Percentiles rank a stretch among this genome's conserved stretches.
phyloP scores from a whole-genome alignment of 208 protist genomes.

The Phytomonas serpens region DNA sequence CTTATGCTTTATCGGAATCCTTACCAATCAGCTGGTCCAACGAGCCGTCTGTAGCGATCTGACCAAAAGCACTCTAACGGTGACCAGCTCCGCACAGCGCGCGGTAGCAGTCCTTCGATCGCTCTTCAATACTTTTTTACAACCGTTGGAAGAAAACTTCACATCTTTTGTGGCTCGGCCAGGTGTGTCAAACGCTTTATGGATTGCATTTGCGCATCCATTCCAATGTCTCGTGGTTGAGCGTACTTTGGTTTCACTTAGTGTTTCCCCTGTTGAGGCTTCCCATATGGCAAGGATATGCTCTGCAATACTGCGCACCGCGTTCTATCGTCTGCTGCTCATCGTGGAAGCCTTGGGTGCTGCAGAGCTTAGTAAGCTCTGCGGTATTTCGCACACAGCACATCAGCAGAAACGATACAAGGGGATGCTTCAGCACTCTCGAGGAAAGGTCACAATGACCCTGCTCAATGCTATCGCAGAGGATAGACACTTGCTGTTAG shows the following conservation, averaged over 20 bases:
- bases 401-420: constrained; percentile 60
- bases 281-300: neutral
- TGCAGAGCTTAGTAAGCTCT: constrained; percentile 44
- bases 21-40: neutral
- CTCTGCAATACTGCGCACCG: constrained; percentile 30
- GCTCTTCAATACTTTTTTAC: constrained; percentile 6
- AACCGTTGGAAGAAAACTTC: constrained; percentile 30
- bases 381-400: constrained; percentile 29
- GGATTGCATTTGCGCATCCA: constrained; percentile 25
- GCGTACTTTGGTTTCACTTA: neutral
- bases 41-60: neutral
- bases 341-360: constrained; percentile 55
- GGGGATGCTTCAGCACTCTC: constrained; percentile 44
- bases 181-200: constrained; percentile 35
- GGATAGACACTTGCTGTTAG: constrained; percentile 56
- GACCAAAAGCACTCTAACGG: neutral
- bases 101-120: neutral
- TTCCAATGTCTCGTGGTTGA: neutral
- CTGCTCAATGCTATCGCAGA: constrained; percentile 62
- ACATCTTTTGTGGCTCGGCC: constrained; percentile 24
- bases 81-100: neutral
- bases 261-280: neutral
- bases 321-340: constrained; percentile 55
- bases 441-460: constrained; percentile 51
- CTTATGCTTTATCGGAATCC: neutral